Base-by-base conservation (phyloP, 306 rosid genomes). In the Rosa chinensis region DNA sequence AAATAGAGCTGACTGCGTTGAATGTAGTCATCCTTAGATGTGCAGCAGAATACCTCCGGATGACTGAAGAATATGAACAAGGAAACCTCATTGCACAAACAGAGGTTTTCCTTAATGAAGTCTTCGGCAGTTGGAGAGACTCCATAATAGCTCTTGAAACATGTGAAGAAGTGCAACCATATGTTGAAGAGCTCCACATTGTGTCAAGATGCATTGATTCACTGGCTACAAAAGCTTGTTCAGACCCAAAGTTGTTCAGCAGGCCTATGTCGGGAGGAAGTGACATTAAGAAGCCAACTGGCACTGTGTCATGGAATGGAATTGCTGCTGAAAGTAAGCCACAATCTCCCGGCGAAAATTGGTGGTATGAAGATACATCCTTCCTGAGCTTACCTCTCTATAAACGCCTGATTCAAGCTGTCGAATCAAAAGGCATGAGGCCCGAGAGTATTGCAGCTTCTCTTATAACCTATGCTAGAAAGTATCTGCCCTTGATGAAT, bases 301-400 rank as follows among this genome's bases (percentile, higher is more conserved):
- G 83, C 12, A 52, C 81, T 37, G 83, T 64, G 52, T 66, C 81
- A 53, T 88, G 88, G 94, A 89, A 88, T 77, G 92, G 87, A 75
- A 85, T 88, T 49, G 78, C 82, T 74, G 77, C 90, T 0, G 83
- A 84, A 25, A 40, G 68, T 42, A 89, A 86, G 84, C 84, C 85
- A 10, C 82, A 78, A 16, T 18, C 73, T 40, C 42, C 64, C 5
- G 83, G 82, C 7, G 90, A 89, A 45, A 86, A 85, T 42, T 94
- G 98, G 98, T 94, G 97, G 97, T 84, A 81, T 32, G 96, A 90
- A 80, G 98, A 94, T 71, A 86, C 92, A 37, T 92, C 89, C 78
- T 82, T 84, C 56, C 84, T 94, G 40, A 87, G 90, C 79, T 82
- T 92, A 52, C 82, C 89, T 23, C 69, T 90, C 16, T 94, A 82